Conservation (phyloP, 352 stramenopile genomes). For the Plasmopara muralis region DNA sequence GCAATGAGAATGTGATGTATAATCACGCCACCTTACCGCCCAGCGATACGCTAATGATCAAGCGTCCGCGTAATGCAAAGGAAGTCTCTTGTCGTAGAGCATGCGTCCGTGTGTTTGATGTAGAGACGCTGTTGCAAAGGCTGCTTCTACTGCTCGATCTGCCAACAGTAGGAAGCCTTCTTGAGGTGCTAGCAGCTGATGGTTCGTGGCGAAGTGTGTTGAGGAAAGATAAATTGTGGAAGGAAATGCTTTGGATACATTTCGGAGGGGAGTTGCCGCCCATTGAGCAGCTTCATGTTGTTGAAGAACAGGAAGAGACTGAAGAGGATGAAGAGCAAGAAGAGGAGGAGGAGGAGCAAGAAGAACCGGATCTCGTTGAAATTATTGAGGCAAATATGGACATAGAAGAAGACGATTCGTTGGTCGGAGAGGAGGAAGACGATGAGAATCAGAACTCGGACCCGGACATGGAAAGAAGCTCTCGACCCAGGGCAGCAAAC, state of each 20-base stretch:
- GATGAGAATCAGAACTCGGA: constrained; percentile 9
- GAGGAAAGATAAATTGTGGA: constrained; percentile 21
- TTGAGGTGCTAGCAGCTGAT: constrained; percentile 25
- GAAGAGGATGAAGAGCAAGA: too few relatives aligned
- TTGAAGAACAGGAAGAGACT: too few relatives aligned
- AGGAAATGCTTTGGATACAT: constrained; percentile 12
- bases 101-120: constrained; percentile 22
- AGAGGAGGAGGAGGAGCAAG: too few relatives aligned
- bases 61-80: constrained; percentile 10
- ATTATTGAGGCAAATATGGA: constrained; percentile 1
- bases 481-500: too few relatives aligned
- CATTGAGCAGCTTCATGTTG: constrained; percentile 6
- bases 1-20: constrained; percentile 11
- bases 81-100: constrained; percentile 7
- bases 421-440: constrained; percentile 17
- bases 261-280: constrained; percentile 22
- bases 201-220: constrained; percentile 20
- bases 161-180: constrained; percentile 18
- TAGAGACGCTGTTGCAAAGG: constrained; percentile 26
- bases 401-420: constrained; percentile 11
- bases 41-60: background rate
- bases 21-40: constrained; percentile 4
- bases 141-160: constrained; percentile 27
- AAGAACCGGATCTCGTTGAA: too few relatives aligned
- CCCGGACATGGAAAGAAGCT: background rate